phyloP scores from a whole-genome alignment of 225 moss, liverwort and hornwort species.

The Pleurozium schreberi region DNA sequence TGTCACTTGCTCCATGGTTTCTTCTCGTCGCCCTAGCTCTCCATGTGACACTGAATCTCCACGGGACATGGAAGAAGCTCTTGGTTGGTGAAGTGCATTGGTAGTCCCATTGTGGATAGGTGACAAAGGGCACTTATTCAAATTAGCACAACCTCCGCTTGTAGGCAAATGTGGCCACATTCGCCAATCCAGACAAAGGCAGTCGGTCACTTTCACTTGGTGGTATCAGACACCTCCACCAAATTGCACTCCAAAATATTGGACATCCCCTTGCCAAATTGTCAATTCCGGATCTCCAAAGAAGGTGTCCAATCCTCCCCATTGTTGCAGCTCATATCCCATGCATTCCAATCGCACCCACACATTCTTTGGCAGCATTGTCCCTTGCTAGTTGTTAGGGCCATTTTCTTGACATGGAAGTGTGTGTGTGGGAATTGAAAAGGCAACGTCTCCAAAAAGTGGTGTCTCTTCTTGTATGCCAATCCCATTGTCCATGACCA shows the following conservation, averaged over 20 bases:
- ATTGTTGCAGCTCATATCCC: not conserved
- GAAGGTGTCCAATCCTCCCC: not conserved
- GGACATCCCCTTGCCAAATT: not conserved
- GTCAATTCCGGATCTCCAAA: not conserved
- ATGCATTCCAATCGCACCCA: not conserved
- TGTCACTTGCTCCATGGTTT: not conserved
- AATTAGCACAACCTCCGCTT: fast-evolving
- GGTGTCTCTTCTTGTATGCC: not conserved
- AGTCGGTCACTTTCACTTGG: not conserved
- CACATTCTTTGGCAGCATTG: not conserved
- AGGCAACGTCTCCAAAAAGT: not conserved
- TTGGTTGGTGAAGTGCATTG: fast-evolving
- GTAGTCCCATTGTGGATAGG: not conserved
- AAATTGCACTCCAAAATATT: not conserved
- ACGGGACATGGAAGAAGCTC: too few relatives aligned
- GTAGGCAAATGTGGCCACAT: not conserved
- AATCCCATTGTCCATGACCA: fast-evolving
- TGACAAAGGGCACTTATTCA: fast-evolving
- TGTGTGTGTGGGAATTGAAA: not conserved
- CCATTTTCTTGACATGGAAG: not conserved
- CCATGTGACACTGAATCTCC: not conserved
- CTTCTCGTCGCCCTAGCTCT: not conserved
- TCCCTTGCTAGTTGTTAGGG: not conserved
- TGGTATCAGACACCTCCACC: not conserved
- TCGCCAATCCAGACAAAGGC: not conserved